These are phyloP conservation scores for Lecanicillium sp. DNA, from an alignment of 2,329 filamentous ascomycete genomes.

Conservation along the genomic window DNA sequence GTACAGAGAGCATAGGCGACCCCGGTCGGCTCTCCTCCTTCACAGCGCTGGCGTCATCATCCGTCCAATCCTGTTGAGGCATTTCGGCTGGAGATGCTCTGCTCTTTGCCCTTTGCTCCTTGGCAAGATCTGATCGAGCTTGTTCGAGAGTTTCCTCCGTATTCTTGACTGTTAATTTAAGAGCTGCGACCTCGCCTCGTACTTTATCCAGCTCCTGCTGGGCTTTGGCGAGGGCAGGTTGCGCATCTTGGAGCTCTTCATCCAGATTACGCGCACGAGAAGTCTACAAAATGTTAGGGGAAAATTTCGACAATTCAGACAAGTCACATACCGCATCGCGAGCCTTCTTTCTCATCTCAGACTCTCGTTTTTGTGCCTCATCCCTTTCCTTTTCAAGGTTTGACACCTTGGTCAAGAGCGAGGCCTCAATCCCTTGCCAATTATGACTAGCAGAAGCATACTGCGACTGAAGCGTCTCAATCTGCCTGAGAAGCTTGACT, in stretches of 20 bases:
- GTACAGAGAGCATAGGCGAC: slow-evolving; percentile 42
- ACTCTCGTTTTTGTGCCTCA: slow-evolving; percentile 74
- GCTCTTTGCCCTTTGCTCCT: slow-evolving; percentile 28
- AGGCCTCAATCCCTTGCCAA: slow-evolving; percentile 93
- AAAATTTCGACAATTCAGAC: background rate
- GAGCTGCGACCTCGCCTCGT: slow-evolving; percentile 48
- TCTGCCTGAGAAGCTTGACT: slow-evolving; percentile 82
- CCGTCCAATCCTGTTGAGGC: slow-evolving; percentile 35
- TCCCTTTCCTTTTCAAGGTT: slow-evolving; percentile 85
- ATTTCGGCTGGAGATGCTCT: slow-evolving; percentile 28
- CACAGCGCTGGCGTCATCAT: slow-evolving; percentile 35
- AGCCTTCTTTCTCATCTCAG: slow-evolving; percentile 80
- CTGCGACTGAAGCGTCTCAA: slow-evolving; percentile 92
- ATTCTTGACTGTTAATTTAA: slow-evolving; percentile 58
- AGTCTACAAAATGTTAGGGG: slow-evolving; percentile 38
- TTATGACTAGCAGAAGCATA: slow-evolving; percentile 92
- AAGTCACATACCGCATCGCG: slow-evolving; percentile 66
- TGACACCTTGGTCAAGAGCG: slow-evolving; percentile 66
- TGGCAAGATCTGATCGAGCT: slow-evolving; percentile 40
- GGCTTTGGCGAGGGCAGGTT: slow-evolving; percentile 53
- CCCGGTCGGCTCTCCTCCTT: slow-evolving; percentile 43
- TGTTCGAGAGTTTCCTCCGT: slow-evolving; percentile 57
- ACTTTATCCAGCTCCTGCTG: slow-evolving; percentile 56
- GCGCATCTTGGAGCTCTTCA: slow-evolving; percentile 70
- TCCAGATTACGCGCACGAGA: slow-evolving; percentile 58